Percentiles rank a stretch among this genome's conserved stretches.
These are phyloP conservation scores for Phytomonas francai DNA, from an alignment of 208 protist genomes.

Conservation along the genomic window DNA sequence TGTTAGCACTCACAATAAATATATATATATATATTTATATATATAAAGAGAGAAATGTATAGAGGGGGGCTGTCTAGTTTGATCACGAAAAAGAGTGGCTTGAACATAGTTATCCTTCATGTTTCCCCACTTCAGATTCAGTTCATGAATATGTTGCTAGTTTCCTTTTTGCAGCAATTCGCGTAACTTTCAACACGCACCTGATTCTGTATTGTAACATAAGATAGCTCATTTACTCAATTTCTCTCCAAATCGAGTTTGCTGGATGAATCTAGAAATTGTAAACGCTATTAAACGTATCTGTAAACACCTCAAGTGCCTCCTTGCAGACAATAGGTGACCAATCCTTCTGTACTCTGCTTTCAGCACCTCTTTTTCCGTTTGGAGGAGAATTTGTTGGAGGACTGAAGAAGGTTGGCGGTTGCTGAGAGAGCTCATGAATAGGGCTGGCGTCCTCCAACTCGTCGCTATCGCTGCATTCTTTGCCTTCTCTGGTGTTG, in stretches of 20 bases:
- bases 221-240: not conserved
- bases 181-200: not conserved
- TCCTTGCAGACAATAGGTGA: slow-evolving; percentile 4
- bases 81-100: not conserved
- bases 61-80: too few species aligned
- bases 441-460: slow-evolving; percentile 22
- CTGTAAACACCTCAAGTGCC: slow-evolving; percentile 1
- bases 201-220: not conserved
- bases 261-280: not conserved
- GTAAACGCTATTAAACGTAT: not conserved
- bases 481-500: not conserved
- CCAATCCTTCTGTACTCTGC: not conserved
- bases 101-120: not conserved
- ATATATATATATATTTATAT: too few species aligned
- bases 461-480: not conserved
- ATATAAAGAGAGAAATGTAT: too few species aligned
- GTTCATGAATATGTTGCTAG: not conserved
- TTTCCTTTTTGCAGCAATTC: not conserved
- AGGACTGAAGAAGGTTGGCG: not conserved
- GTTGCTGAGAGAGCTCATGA: slow-evolving; percentile 13
- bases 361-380: not conserved
- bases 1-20: not conserved
- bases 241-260: not conserved
- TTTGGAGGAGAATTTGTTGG: not conserved
- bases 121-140: not conserved